Conservation (phyloP, 371 early-diverging fungal species). For the Mortierella sp. region DNA sequence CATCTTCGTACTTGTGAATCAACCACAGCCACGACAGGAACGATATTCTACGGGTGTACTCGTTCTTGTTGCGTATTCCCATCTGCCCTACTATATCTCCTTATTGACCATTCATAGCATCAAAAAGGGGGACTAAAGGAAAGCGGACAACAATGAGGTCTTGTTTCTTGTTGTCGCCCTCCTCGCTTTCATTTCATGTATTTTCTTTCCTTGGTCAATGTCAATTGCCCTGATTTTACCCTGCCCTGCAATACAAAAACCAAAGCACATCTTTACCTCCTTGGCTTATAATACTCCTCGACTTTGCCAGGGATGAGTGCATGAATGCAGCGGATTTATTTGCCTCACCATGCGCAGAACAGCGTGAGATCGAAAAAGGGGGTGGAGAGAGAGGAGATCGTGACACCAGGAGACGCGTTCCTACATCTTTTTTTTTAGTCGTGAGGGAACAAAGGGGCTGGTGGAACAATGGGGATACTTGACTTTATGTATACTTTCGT, state of each 20-base stretch:
- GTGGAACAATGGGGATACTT: conserved; percentile 1
- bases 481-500: not conserved
- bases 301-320: conserved; percentile 16
- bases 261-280: not conserved
- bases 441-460: conserved; percentile 27
- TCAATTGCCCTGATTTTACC: not conserved
- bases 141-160: not conserved
- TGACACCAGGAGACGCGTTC: conserved; percentile 22
- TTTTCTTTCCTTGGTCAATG: not conserved
- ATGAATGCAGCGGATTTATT: conserved; percentile 8
- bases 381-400: conserved; percentile 12
- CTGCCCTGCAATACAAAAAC: not conserved
- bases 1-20: not conserved
- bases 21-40: conserved; percentile 13
- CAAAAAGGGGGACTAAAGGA: not conserved
- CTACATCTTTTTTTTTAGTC: not conserved
- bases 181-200: not conserved
- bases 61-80: not conserved
- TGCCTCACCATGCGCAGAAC: conserved; percentile 18
- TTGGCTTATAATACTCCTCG: not conserved
- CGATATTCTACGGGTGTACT: conserved; percentile 5
- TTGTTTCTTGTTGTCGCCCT: not conserved
- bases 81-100: not conserved
- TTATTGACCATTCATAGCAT: not conserved
- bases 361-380: conserved; percentile 21